A percentile compares a stretch with the other conserved stretches of the same genome.
phyloP scores from a whole-genome alignment of 345 rosid genomes.

The Boechera stricta region DNA sequence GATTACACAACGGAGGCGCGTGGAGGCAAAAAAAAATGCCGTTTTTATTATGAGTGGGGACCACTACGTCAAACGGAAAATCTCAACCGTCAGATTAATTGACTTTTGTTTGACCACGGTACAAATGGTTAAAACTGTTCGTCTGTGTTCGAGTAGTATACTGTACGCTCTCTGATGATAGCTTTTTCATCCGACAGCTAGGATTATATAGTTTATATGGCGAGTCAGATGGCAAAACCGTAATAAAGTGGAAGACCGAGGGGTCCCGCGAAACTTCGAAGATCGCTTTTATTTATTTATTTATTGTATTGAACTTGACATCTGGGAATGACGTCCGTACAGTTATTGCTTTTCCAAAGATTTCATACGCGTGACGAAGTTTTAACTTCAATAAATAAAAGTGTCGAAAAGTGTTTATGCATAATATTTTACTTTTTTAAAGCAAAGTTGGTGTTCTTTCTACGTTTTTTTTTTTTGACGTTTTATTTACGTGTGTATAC shows the following conservation, averaged over 20 bases:
- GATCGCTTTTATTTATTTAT: neutral
- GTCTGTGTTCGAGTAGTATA: neutral
- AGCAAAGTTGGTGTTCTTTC: conserved; percentile 27
- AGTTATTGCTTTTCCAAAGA: conserved; percentile 33
- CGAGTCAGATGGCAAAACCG: conserved; percentile 17
- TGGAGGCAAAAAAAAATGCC: conserved; percentile 16
- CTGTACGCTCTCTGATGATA: neutral
- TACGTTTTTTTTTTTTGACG: neutral
- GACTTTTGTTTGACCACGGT: conserved; percentile 26
- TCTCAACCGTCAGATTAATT: conserved; percentile 28
- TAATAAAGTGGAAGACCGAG: neutral
- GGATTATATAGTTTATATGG: neutral
- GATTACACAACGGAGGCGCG: conserved; percentile 45
- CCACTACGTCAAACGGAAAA: conserved; percentile 11
- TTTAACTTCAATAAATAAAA: neutral
- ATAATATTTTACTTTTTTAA: neutral
- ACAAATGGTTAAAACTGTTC: neutral
- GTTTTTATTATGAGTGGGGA: conserved; percentile 11
- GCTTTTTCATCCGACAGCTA: conserved; percentile 32
- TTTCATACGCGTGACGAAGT: conserved; percentile 26
- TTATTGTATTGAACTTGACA: conserved; percentile 17
- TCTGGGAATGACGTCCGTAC: conserved; percentile 41
- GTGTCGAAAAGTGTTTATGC: conserved; percentile 6
- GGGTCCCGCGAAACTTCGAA: conserved; percentile 33
- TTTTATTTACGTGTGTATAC: neutral